Conservation (phyloP, 306 rosid species). For the Quercus berberidifolia region DNA sequence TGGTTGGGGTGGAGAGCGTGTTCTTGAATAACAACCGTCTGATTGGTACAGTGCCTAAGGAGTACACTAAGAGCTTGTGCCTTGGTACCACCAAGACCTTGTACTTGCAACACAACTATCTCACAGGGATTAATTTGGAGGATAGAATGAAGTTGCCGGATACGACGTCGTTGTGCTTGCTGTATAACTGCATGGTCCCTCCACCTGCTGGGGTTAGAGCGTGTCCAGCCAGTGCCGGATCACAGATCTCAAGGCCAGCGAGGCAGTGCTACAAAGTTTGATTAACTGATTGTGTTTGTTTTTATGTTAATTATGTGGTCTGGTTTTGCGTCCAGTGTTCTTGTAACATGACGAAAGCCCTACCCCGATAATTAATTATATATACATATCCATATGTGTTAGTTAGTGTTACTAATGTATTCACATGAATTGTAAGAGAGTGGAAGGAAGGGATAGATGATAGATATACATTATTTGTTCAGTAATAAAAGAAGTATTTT, state of each 20-base stretch:
- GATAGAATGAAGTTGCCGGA: conserved; percentile 44
- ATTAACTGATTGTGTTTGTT: background rate
- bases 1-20: conserved; percentile 60
- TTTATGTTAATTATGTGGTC: background rate
- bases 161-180: conserved; percentile 59
- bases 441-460: too few relatives aligned
- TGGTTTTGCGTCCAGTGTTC: too few relatives aligned
- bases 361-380: too few relatives aligned
- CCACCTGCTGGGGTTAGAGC: conserved; percentile 37
- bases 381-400: too few relatives aligned
- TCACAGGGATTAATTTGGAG: conserved; percentile 34
- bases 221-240: conserved; percentile 60
- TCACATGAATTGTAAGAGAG: too few relatives aligned
- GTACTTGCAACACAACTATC: conserved; percentile 69
- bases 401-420: too few relatives aligned
- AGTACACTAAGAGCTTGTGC: conserved; percentile 51
- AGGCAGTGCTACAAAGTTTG: conserved; percentile 48
- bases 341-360: too few relatives aligned
- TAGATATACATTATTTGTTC: too few relatives aligned
- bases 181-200: conserved; percentile 68
- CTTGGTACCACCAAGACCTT: conserved; percentile 57
- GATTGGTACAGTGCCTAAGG: conserved; percentile 51
- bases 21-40: conserved; percentile 68
- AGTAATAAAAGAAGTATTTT: too few relatives aligned
- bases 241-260: conserved; percentile 42